phyloP scores from a whole-genome alignment of 2,329 filamentous ascomycete species.

The Fusarium paranaense region DNA sequence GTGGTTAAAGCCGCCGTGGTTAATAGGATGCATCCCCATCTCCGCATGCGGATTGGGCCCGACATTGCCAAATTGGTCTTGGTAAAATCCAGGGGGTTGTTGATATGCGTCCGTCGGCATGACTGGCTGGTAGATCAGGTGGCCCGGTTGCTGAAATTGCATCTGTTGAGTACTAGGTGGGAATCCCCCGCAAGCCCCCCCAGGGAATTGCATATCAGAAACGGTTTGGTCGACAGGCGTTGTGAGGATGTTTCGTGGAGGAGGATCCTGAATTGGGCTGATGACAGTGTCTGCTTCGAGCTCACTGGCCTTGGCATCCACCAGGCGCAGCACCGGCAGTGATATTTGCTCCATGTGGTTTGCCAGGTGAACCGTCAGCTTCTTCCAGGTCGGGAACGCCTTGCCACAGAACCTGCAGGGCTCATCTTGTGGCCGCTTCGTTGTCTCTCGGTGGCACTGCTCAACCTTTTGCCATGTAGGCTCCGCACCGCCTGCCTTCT shows the following conservation, averaged over 20 bases:
- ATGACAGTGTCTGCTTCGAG: slow-evolving; percentile 73
- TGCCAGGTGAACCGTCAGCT: slow-evolving; percentile 90
- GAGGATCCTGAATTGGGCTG: slow-evolving; percentile 71
- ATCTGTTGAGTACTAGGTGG: slow-evolving; percentile 35
- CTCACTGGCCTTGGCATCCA: slow-evolving; percentile 59
- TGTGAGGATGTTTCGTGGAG: slow-evolving; percentile 47
- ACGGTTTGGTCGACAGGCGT: slow-evolving; percentile 41
- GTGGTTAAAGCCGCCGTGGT: slow-evolving; percentile 39
- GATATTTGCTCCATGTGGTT: slow-evolving; percentile 96
- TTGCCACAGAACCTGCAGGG: slow-evolving; percentile 90
- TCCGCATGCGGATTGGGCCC: slow-evolving; percentile 38
- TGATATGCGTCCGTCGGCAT: slow-evolving; percentile 44
- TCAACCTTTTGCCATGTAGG: slow-evolving; percentile 83
- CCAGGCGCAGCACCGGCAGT: slow-evolving; percentile 78
- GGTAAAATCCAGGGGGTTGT: slow-evolving; percentile 39
- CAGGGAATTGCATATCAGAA: slow-evolving; percentile 35
- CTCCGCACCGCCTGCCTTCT: slow-evolving; percentile 68
- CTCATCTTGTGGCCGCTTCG: slow-evolving; percentile 75
- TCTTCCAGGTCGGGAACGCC: slow-evolving; percentile 87
- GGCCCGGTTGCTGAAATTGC: slow-evolving; percentile 30
- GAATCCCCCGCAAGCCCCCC: slow-evolving; percentile 32
- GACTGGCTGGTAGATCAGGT: slow-evolving; percentile 41
- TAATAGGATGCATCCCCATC: slow-evolving; percentile 43
- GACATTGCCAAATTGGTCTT: slow-evolving; percentile 44
- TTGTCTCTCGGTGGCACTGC: slow-evolving; percentile 78